Percentiles rank a stretch among this genome's conserved stretches.
These are phyloP conservation scores for Artemisia annua DNA, from an alignment of 129 eudicot species.

Conservation along the genomic window DNA sequence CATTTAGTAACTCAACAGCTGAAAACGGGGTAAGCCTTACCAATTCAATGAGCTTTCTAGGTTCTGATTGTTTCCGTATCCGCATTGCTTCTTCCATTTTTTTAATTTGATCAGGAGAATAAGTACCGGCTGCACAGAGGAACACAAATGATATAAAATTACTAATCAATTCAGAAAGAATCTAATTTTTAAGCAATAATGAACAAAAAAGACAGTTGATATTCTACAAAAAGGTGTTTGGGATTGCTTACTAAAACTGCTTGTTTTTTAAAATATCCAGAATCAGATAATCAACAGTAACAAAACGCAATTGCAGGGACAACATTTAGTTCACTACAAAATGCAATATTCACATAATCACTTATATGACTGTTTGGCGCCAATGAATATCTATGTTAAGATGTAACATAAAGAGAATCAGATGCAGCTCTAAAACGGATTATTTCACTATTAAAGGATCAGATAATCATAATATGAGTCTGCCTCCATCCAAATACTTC, in stretches of 20 bases:
- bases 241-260: background rate
- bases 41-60: constrained; percentile 64
- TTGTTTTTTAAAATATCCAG: too few species aligned
- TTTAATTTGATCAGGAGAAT: constrained; percentile 69
- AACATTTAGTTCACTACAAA: too few species aligned
- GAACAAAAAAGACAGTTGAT: constrained; percentile 6
- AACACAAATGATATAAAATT: constrained; percentile 1
- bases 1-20: constrained; percentile 8
- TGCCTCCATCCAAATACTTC: too few species aligned
- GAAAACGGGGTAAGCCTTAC: constrained; percentile 38
- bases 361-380: too few species aligned
- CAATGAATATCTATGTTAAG: background rate
- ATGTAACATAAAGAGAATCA: background rate
- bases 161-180: background rate
- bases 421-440: too few species aligned
- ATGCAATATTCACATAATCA: too few species aligned
- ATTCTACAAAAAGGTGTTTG: background rate
- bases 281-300: too few species aligned
- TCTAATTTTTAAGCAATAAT: background rate
- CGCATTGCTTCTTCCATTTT: constrained; percentile 86
- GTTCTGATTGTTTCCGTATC: constrained; percentile 75
- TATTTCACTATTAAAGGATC: too few species aligned
- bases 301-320: too few species aligned
- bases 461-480: too few species aligned
- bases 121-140: constrained; percentile 43